Conservation (phyloP, 1,284 basidiomycete species). For the Puccinia polysora region DNA sequence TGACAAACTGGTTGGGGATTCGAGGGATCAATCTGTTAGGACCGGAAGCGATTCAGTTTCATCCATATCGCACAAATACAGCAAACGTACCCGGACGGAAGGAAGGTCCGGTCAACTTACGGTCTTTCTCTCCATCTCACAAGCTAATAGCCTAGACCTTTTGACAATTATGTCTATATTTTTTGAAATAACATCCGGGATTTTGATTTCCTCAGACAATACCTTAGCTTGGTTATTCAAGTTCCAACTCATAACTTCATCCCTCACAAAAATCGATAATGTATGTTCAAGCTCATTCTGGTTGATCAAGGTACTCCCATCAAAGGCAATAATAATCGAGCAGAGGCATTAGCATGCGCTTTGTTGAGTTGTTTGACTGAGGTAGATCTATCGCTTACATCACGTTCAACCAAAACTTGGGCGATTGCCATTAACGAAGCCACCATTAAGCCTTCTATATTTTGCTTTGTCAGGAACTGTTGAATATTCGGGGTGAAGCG, state of each 20-base stretch:
- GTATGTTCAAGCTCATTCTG: conserved; percentile 84
- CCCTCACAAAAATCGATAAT: conserved; percentile 80
- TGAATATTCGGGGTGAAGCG: conserved; percentile 96
- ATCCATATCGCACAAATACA: too few relatives aligned
- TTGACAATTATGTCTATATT: conserved; percentile 79
- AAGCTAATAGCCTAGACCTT: conserved; percentile 76
- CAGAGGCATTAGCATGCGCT: too few relatives aligned
- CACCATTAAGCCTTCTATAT: conserved; percentile 83
- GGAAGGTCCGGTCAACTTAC: conserved; percentile 56
- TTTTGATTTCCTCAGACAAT: conserved; percentile 58
- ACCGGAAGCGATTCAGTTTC: too few relatives aligned
- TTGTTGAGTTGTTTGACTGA: too few relatives aligned
- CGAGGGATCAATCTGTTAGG: conserved; percentile 40
- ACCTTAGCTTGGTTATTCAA: conserved; percentile 36
- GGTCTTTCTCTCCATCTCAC: conserved; percentile 74
- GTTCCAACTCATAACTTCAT: conserved; percentile 78
- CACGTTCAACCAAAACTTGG: conserved; percentile 81
- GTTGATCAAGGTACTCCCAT: conserved; percentile 13
- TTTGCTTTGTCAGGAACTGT: conserved; percentile 79
- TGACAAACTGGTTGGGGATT: conserved; percentile 64
- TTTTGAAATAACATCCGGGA: conserved; percentile 65
- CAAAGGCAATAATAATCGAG: too few relatives aligned
- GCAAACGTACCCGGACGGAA: neutral
- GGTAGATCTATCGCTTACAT: conserved; percentile 60
- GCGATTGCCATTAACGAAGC: conserved; percentile 86